These are phyloP conservation scores for Hymenoscyphus occultus DNA, from an alignment of 2,329 filamentous ascomycete genomes.

Conservation along the genomic window DNA sequence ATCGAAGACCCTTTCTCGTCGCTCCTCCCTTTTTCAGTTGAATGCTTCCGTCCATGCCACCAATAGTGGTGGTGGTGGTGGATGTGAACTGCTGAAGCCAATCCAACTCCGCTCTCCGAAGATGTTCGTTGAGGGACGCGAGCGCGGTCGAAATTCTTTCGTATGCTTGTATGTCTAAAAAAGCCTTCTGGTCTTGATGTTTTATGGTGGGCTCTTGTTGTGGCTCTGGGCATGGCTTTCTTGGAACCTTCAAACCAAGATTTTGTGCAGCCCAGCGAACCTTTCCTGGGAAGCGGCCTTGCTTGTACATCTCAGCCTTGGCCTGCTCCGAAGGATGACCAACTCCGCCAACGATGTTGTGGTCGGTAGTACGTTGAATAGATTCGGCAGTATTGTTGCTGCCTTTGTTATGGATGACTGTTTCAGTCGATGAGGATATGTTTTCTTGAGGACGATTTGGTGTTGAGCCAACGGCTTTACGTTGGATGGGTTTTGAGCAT, in stretches of 20 bases:
- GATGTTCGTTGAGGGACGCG: conserved; percentile 27
- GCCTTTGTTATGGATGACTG: conserved; percentile 36
- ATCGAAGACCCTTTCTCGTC: not conserved
- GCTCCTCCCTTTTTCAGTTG: not conserved
- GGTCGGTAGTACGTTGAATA: not conserved
- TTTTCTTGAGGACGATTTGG: conserved; percentile 14
- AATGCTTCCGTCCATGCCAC: not conserved
- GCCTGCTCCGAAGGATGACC: not conserved
- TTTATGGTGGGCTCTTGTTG: not conserved
- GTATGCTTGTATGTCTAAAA: conserved; percentile 39
- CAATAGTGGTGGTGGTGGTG: not conserved
- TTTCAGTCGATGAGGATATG: conserved; percentile 40
- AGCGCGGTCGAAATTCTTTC: conserved; percentile 38
- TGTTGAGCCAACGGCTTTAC: conserved; percentile 20
- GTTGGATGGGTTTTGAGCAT: conserved; percentile 5
- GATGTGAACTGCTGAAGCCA: not conserved
- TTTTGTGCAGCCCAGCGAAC: conserved; percentile 2
- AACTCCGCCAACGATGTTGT: not conserved
- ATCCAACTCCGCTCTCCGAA: not conserved
- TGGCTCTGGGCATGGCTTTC: not conserved
- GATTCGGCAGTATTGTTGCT: not conserved
- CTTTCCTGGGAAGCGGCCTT: not conserved
- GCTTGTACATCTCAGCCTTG: not conserved
- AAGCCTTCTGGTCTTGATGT: conserved; percentile 27
- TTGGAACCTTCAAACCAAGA: not conserved